phyloP scores from a whole-genome alignment of 768 basidiomycete genomes.

The Hypholoma sublateritium region DNA sequence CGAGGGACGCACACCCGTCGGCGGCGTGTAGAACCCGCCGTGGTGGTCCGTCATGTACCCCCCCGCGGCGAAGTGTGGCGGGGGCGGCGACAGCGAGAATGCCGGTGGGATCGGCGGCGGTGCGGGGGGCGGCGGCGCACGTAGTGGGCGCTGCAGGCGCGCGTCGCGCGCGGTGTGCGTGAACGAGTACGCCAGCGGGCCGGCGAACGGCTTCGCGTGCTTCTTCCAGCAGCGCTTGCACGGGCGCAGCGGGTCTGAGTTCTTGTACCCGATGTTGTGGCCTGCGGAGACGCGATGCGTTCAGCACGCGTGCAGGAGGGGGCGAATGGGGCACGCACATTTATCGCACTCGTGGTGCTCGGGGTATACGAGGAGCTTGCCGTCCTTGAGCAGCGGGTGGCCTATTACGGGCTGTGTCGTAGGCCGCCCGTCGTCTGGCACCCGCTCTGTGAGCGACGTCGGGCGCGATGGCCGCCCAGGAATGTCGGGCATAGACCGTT shows the following conservation, averaged over 20 bases:
- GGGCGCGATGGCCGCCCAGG: constrained; percentile 6
- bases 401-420: constrained; percentile 65
- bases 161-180: constrained; percentile 11
- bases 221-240: constrained; percentile 78
- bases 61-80: constrained; percentile 7
- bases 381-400: constrained; percentile 62
- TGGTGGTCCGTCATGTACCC: constrained; percentile 13
- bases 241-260: constrained; percentile 61
- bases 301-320: neutral
- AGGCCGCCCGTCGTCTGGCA: constrained; percentile 56
- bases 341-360: constrained; percentile 60
- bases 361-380: constrained; percentile 70
- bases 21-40: constrained; percentile 9
- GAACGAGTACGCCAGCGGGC: constrained; percentile 56
- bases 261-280: constrained; percentile 73
- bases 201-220: constrained; percentile 59
- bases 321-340: constrained; percentile 43
- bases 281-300: constrained; percentile 39
- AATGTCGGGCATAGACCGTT: constrained; percentile 17
- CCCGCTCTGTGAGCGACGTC: constrained; percentile 1
- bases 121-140: constrained; percentile 9
- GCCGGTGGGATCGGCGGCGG: constrained; percentile 17
- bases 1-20: constrained; percentile 1
- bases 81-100: constrained; percentile 8
- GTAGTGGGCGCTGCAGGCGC: constrained; percentile 22